Conservation (phyloP, 2,329 filamentous ascomycete species). For the Colletotrichum kahawae region DNA sequence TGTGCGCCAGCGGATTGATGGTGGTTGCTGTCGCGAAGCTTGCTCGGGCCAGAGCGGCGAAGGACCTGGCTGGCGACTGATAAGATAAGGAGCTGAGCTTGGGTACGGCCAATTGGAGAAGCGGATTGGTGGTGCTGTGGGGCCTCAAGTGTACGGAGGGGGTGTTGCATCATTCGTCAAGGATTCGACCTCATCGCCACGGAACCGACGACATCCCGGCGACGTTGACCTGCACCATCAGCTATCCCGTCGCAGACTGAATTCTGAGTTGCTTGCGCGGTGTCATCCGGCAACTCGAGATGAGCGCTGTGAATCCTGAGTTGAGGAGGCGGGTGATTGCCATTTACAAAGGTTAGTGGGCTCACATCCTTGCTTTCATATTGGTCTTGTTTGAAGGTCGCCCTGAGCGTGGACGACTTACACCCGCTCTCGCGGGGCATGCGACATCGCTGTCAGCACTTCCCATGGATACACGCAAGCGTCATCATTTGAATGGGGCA, state of each 20-base stretch:
- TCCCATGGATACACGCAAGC: background rate
- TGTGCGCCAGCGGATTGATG: background rate
- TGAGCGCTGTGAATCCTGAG: slow-evolving; percentile 47
- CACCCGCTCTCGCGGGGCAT: background rate
- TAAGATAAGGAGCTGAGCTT: background rate
- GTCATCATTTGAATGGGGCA: background rate
- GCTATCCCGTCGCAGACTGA: background rate
- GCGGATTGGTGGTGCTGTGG: background rate
- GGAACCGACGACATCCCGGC: background rate
- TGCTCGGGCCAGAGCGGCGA: background rate
- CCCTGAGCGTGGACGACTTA: background rate
- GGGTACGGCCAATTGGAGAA: background rate
- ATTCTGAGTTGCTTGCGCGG: background rate
- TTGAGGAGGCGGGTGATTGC: slow-evolving; percentile 81
- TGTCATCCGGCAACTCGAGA: background rate
- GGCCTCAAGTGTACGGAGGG: background rate
- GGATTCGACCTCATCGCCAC: background rate
- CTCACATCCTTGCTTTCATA: background rate
- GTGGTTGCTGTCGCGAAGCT: background rate
- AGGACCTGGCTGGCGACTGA: background rate
- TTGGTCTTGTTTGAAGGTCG: background rate
- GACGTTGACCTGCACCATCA: background rate
- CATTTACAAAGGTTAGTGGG: slow-evolving; percentile 83
- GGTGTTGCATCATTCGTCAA: slow-evolving; percentile 1
- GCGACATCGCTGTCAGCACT: fast-evolving